Conservation (phyloP, 2,329 filamentous ascomycete species). For the Coleophoma eucalyptorum region DNA sequence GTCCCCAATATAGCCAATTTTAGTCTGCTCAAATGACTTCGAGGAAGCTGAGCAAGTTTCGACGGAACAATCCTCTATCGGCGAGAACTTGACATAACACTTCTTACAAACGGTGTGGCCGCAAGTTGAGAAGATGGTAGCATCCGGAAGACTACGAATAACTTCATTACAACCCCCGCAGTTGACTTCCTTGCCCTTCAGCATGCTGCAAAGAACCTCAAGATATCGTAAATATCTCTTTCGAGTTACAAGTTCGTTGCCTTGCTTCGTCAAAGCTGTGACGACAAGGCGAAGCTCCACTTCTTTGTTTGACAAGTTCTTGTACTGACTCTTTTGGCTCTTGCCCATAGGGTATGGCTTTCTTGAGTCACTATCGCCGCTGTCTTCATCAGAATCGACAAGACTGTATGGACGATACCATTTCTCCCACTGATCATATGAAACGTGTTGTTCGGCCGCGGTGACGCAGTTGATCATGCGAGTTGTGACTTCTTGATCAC, state of each 20-base stretch:
- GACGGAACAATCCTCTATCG: no score
- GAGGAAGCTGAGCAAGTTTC: no score
- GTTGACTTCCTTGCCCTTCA: no score
- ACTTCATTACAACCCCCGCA: no score
- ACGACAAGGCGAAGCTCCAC: neutral
- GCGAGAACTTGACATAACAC: no score
- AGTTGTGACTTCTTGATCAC: neutral
- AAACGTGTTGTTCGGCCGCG: neutral
- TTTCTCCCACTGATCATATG: neutral
- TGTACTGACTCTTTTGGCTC: neutral
- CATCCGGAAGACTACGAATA: no score
- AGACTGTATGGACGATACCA: neutral
- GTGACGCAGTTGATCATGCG: neutral
- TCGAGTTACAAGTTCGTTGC: constrained; percentile 7
- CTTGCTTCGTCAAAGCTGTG: constrained; percentile 21
- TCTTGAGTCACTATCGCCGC: neutral
- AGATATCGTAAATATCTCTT: no score
- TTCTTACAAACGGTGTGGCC: no score
- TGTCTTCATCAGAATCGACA: neutral
- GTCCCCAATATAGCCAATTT: no score
- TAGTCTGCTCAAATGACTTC: no score
- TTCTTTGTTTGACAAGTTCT: neutral
- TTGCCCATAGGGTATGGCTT: neutral
- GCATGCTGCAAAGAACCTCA: no score
- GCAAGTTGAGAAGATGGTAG: no score